A percentile compares a stretch with the other conserved stretches of the same genome.
phyloP scores from a whole-genome alignment of 148 eudicot genomes.

The Rhododendron henanense region DNA sequence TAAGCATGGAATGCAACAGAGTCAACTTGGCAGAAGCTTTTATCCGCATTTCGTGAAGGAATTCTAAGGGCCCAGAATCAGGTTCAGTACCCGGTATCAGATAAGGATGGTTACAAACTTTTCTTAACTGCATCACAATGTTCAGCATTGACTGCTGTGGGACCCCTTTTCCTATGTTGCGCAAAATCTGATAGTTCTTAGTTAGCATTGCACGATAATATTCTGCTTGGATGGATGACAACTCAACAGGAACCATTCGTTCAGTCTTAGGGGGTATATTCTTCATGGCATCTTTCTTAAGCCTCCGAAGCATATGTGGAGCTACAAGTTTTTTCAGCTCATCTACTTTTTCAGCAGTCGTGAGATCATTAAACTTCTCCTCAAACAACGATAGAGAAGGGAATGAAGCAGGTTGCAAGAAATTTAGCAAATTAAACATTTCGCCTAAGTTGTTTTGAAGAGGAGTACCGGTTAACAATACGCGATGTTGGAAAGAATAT shows the following conservation, averaged over 20 bases:
- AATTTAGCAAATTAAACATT: slow-evolving; percentile 86
- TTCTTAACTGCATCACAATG: slow-evolving; percentile 95
- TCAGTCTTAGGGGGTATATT: slow-evolving; percentile 98
- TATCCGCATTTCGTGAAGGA: slow-evolving; percentile 97
- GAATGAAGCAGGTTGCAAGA: slow-evolving; percentile 84
- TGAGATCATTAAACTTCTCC: slow-evolving; percentile 88
- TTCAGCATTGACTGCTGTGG: slow-evolving; percentile 96
- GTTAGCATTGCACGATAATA: slow-evolving; percentile 98
- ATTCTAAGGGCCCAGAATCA: slow-evolving; percentile 85
- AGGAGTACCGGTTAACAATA: slow-evolving; percentile 95
- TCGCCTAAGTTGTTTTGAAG: slow-evolving; percentile 94
- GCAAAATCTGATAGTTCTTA: slow-evolving; percentile 86
- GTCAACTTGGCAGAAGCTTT: slow-evolving; percentile 98
- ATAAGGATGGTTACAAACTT: slow-evolving; percentile 98
- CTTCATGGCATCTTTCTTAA: slow-evolving; percentile 96
- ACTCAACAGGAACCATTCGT: slow-evolving; percentile 93
- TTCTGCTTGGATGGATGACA: slow-evolving; percentile 93
- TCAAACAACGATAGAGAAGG: slow-evolving; percentile 87
- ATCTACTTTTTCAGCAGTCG: slow-evolving; percentile 86
- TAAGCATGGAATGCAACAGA: slow-evolving; percentile 93
- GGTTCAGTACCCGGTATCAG: slow-evolving; percentile 98
- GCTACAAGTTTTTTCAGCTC: slow-evolving; percentile 95
- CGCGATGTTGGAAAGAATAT: slow-evolving; percentile 88
- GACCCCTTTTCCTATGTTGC: slow-evolving; percentile 89
- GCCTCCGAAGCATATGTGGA: slow-evolving; percentile 98